Evolutionary conservation across 495 filamentous ascomycete genomes (phyloP).

Genomic region (Aspergillus ellipticus): DNA sequence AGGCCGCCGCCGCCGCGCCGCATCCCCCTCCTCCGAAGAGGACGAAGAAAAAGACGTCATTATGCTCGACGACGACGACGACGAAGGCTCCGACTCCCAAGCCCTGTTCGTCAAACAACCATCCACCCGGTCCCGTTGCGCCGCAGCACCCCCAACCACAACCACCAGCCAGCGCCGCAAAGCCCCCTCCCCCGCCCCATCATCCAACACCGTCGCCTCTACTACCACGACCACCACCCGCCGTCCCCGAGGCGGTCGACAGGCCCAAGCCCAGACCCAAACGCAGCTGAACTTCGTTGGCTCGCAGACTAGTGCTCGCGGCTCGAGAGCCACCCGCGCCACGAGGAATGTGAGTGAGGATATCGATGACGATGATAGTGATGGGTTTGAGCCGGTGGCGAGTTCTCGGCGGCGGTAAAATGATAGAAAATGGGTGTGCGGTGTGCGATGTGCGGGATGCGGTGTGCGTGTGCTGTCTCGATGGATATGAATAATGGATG

Average conservation of each 20-base stretch:
- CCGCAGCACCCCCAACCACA: slow-evolving; percentile 22
- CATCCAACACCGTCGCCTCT: slow-evolving; percentile 39
- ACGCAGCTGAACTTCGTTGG: slow-evolving; percentile 70
- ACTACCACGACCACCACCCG: too few relatives aligned
- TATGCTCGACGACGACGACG: slow-evolving; percentile 55
- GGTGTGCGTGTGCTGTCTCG: too few relatives aligned
- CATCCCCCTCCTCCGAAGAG: slow-evolving; percentile 54
- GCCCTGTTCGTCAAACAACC: slow-evolving; percentile 53
- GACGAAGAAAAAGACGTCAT: slow-evolving; percentile 63
- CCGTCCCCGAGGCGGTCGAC: too few relatives aligned
- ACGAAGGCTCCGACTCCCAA: slow-evolving; percentile 47
- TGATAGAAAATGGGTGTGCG: neutral
- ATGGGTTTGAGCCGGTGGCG: slow-evolving; percentile 70
- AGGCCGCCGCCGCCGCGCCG: slow-evolving; percentile 40
- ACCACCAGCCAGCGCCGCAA: slow-evolving; percentile 28
- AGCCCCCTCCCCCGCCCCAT: slow-evolving; percentile 42
- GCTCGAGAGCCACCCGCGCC: slow-evolving; percentile 19
- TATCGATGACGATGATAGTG: slow-evolving; percentile 67
- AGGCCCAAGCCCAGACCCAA: too few relatives aligned
- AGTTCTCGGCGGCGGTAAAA: slow-evolving; percentile 16
- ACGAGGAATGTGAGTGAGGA: slow-evolving; percentile 33
- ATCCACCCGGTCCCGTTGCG: slow-evolving; percentile 32
- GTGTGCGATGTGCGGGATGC: neutral
- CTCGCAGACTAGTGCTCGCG: slow-evolving; percentile 42
- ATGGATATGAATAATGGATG: too few relatives aligned